These are phyloP conservation scores for Coix lacrymajobi DNA, from an alignment of 176 grass and related monocot species.

Conservation along the genomic window DNA sequence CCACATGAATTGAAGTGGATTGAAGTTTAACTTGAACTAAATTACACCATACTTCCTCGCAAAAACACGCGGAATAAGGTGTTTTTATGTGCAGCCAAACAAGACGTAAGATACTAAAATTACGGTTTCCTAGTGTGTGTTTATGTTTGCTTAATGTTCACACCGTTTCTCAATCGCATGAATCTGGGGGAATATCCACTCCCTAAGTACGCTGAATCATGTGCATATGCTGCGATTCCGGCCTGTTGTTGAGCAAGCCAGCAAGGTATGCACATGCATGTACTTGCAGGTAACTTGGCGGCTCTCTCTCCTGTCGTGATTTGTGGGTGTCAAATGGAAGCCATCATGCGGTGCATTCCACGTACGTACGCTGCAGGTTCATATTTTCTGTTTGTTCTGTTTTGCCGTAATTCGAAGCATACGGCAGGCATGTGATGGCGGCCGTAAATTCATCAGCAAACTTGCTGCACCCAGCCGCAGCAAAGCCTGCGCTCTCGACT, in stretches of 20 bases:
- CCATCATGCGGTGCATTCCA: neutral
- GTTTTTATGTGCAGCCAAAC: no score
- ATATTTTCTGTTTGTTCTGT: neutral
- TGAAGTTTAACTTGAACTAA: no score
- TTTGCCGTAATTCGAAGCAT: neutral
- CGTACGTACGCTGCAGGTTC: neutral
- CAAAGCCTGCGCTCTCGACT: neutral
- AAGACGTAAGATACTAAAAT: no score
- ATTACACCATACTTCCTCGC: no score
- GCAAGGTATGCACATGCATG: neutral
- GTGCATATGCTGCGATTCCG: neutral
- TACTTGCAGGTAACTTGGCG: neutral
- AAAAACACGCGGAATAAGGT: no score
- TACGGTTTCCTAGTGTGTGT: neutral
- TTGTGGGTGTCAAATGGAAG: neutral
- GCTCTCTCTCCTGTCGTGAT: neutral
- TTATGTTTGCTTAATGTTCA: neutral
- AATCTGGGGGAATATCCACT: neutral
- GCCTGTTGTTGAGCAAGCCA: neutral
- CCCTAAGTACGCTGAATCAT: neutral
- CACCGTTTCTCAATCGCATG: neutral
- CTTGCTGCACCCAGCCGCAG: neutral
- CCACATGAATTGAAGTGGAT: no score
- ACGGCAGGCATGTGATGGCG: neutral
- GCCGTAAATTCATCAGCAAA: neutral